Conservation (phyloP, 352 stramenopile species). For the Phytophthora syringae region DNA sequence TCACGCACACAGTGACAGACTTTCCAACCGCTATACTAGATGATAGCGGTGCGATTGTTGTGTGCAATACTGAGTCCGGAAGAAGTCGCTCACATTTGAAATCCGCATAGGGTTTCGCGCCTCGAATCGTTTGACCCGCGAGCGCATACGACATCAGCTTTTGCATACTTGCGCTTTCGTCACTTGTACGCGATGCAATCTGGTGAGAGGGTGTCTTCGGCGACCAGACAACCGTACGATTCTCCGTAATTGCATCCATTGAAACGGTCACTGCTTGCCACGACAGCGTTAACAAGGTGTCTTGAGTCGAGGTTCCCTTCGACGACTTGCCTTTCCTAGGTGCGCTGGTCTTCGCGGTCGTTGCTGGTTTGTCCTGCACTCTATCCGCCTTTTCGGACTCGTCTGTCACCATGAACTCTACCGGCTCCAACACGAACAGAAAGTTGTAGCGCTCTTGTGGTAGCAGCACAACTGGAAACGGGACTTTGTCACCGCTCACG, state of each 20-base stretch:
- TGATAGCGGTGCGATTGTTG: constrained; percentile 46
- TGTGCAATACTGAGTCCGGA: constrained; percentile 52
- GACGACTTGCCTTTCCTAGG: constrained; percentile 28
- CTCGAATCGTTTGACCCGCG: constrained; percentile 9
- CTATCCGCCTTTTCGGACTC: constrained; percentile 18
- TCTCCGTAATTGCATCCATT: constrained; percentile 59
- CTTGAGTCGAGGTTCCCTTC: constrained; percentile 24
- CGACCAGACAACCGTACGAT: constrained; percentile 74
- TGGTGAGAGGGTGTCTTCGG: constrained; percentile 26
- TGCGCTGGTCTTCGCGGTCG: constrained; percentile 1
- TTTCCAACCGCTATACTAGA: constrained; percentile 19
- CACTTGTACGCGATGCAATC: constrained; percentile 17
- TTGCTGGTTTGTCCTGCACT: constrained; percentile 14
- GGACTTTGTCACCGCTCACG: constrained; percentile 45
- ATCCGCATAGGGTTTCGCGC: constrained; percentile 21
- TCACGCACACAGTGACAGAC: constrained; percentile 45
- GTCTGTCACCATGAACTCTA: constrained; percentile 18
- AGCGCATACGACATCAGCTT: constrained; percentile 27
- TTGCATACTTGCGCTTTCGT: constrained; percentile 21
- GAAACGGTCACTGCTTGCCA: constrained; percentile 49
- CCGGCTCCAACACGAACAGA: constrained; percentile 50
- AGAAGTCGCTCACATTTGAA: constrained; percentile 43
- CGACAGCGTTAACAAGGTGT: constrained; percentile 67
- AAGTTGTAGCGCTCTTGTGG: constrained; percentile 76
- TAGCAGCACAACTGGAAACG: constrained; percentile 62